Conservation (phyloP, 441 rosid genomes). For the Adansonia rubrostipa region DNA sequence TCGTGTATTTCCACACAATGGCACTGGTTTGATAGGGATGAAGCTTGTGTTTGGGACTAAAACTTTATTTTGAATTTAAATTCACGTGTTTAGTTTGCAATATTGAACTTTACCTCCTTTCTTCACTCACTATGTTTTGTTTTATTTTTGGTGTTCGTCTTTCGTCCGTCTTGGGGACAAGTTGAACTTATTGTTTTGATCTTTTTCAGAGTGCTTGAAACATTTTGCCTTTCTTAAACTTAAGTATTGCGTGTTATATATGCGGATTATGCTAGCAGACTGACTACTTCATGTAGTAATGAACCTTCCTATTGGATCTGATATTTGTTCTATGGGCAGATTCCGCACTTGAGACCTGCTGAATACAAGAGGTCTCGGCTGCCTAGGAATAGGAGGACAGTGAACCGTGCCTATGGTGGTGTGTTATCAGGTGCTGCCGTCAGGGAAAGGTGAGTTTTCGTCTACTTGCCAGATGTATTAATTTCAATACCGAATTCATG, state of each 20-base stretch:
- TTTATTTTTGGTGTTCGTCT: neutral
- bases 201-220: neutral
- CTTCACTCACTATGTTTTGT: neutral
- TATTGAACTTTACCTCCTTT: neutral
- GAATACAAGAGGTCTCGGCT: constrained; percentile 1
- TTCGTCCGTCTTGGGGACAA: neutral
- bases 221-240: neutral
- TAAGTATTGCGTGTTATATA: neutral
- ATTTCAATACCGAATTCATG: neutral
- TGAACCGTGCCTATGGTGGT: neutral
- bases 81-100: neutral
- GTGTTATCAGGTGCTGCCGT: neutral
- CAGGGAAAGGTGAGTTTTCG: neutral
- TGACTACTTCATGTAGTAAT: neutral
- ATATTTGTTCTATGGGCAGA: neutral
- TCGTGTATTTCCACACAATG: neutral
- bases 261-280: neutral
- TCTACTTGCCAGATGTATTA: neutral
- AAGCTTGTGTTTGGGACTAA: neutral
- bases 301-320: neutral
- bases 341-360: neutral
- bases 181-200: neutral
- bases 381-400: neutral
- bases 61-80: neutral
- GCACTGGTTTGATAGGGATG: neutral